A percentile compares a stretch with the other conserved stretches of the same genome.
Evolutionary conservation across 2,329 filamentous ascomycete genomes (phyloP).

Genomic region (Ophiostoma sp.): DNA sequence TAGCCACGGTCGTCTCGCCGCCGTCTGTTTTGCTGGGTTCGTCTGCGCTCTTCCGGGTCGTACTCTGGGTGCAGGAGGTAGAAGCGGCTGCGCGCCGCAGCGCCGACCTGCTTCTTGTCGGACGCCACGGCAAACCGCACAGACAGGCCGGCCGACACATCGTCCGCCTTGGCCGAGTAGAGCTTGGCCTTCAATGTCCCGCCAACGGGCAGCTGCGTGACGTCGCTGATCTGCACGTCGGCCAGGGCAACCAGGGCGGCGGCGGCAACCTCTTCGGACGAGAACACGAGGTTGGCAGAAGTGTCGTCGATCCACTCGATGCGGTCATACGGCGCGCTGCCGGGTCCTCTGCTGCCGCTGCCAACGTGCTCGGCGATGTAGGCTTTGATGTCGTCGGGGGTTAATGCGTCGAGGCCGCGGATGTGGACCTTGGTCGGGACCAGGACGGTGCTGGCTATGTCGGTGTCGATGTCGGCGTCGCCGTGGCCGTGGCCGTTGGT

Average conservation of each 20-base stretch:
- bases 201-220: conserved; percentile 52
- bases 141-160: conserved; percentile 61
- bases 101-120: conserved; percentile 76
- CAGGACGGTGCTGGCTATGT: conserved; percentile 22
- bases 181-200: conserved; percentile 66
- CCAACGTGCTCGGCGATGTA: conserved; percentile 66
- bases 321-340: conserved; percentile 46
- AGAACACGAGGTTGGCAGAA: conserved; percentile 81
- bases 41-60: conserved; percentile 69
- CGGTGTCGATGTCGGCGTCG: conserved; percentile 11
- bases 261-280: conserved; percentile 46
- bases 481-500: not conserved
- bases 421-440: conserved; percentile 70
- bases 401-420: conserved; percentile 74
- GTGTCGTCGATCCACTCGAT: conserved; percentile 96
- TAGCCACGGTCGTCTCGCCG: conserved; percentile 55
- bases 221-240: conserved; percentile 33
- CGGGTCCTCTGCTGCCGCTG: conserved; percentile 38
- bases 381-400: conserved; percentile 70
- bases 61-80: conserved; percentile 89
- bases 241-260: conserved; percentile 53
- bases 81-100: conserved; percentile 77
- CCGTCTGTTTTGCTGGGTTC: conserved; percentile 41
- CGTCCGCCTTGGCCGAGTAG: conserved; percentile 62
- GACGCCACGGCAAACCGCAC: conserved; percentile 67